Conservation (phyloP, 163 green algal genomes). For the Prototheca stagnorum region DNA sequence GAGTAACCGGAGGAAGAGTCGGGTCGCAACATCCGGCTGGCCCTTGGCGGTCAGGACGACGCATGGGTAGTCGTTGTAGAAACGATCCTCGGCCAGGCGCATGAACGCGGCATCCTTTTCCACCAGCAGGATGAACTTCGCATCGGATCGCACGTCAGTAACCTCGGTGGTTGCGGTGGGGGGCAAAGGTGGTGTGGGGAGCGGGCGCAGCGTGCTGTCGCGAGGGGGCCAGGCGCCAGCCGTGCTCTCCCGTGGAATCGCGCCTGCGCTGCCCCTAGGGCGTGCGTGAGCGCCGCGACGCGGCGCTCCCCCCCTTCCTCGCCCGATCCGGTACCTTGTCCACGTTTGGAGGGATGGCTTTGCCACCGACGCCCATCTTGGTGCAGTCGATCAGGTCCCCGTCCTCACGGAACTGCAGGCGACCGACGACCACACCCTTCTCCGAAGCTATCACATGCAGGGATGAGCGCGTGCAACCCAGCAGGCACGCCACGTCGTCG, state of each 20-base stretch:
- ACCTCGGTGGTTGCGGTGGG: too few relatives aligned
- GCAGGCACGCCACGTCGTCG: constrained; percentile 89
- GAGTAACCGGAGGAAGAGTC: constrained; percentile 76
- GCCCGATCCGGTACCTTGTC: too few relatives aligned
- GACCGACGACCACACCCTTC: constrained; percentile 91
- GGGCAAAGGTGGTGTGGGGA: too few relatives aligned
- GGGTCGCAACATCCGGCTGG: constrained; percentile 88
- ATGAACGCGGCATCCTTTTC: constrained; percentile 98
- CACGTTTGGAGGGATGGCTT: constrained; percentile 90
- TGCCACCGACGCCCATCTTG: constrained; percentile 91
- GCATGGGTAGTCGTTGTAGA: constrained; percentile 96
- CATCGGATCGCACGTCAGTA: constrained; percentile 56
- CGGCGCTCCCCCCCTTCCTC: too few relatives aligned
- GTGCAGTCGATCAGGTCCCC: constrained; percentile 89
- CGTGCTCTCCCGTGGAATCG: too few relatives aligned
- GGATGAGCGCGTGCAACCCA: constrained; percentile 81
- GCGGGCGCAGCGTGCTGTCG: not conserved
- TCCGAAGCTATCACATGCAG: constrained; percentile 88
- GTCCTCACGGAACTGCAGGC: constrained; percentile 68
- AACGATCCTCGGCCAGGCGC: constrained; percentile 72
- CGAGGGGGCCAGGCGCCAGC: not conserved
- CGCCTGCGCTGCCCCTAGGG: too few relatives aligned
- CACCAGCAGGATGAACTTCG: constrained; percentile 89
- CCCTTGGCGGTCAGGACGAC: constrained; percentile 97
- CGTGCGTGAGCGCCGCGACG: too few relatives aligned